Base-by-base conservation (phyloP, 768 basidiomycete species). In the Kwoniella dejecticola region DNA sequence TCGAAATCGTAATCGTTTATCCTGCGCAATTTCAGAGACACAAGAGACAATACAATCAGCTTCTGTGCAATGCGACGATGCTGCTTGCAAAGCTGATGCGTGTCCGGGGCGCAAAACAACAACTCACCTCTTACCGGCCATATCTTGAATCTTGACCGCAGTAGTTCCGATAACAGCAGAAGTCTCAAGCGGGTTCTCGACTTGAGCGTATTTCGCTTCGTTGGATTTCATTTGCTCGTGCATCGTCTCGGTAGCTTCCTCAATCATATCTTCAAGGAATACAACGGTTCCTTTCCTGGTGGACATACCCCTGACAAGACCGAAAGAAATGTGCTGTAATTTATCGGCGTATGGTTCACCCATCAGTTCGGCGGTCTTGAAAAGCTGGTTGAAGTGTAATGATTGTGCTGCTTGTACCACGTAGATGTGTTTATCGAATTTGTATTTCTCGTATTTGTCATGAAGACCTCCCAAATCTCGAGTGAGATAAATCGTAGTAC, bases 1-100 rank as follows among this genome's bases (percentile, higher is more conserved):
- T 92, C 89, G 81, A 96, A 99, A 1, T 84, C 88, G 81, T 98
- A 98, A 81, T 96, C 92, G 80, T 93, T 94, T 76, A 96, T 89
- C 63, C 93, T 95, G 66, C 4, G 17, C 8, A 38, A 38, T 38
- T 38, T 33, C n/a, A 19, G 27, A 21, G 11, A 31, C 11, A 59
- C 30, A 12, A 56, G 48, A 27, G 12, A 29, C 23, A 2, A 26
- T 52, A n/a, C n/a, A n/a, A n/a, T n/a, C n/a, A n/a, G n/a, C n/a
- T n/a, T n/a, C n/a, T n/a, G n/a, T n/a, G n/a, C n/a, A n/a, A n/a
- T n/a, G n/a, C n/a, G n/a, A n/a, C n/a, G n/a, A n/a, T n/a, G n/a
- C n/a, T n/a, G n/a, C n/a, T n/a, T n/a, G n/a, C n/a, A n/a, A n/a
- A n/a, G n/a, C n/a, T n/a, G n/a, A n/a, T n/a, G n/a, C n/a, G n/a